Conservation (phyloP, 805 yeast species). For the Teunomyces panamensis region DNA sequence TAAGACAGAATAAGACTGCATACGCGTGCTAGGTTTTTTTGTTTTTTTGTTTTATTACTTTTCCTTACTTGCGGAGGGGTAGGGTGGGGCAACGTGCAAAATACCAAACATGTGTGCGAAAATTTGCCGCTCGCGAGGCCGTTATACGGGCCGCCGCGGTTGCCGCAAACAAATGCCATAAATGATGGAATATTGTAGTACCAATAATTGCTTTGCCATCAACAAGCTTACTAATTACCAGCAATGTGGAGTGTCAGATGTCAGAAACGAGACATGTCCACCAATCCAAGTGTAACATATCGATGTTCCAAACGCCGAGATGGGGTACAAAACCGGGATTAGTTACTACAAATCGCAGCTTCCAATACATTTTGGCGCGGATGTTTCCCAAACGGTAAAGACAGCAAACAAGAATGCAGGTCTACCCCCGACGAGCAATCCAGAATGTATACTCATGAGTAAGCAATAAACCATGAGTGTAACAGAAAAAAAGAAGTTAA, state of each 20-base stretch:
- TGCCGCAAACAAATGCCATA: too few species aligned
- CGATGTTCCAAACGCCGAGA: neutral
- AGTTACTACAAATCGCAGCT: neutral
- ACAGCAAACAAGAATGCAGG: neutral
- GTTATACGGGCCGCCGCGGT: too few species aligned
- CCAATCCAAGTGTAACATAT: neutral
- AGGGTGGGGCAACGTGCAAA: too few species aligned
- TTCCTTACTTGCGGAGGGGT: too few species aligned
- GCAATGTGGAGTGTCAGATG: neutral
- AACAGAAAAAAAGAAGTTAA: neutral
- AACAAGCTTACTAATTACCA: neutral
- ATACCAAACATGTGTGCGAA: too few species aligned
- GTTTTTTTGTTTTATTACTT: neutral
- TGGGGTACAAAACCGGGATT: neutral
- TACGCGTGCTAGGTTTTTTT: neutral
- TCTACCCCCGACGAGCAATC: neutral
- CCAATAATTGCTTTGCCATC: neutral
- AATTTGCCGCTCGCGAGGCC: too few species aligned
- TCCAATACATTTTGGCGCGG: neutral
- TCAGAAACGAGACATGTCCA: too few species aligned
- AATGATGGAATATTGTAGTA: too few species aligned
- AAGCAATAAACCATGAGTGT: neutral
- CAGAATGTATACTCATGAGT: neutral
- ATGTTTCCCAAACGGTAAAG: neutral
- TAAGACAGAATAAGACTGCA: neutral